Evolutionary conservation across 2,329 filamentous ascomycete genomes (phyloP).

Genomic region (Trichoderma koningiopsis): DNA sequence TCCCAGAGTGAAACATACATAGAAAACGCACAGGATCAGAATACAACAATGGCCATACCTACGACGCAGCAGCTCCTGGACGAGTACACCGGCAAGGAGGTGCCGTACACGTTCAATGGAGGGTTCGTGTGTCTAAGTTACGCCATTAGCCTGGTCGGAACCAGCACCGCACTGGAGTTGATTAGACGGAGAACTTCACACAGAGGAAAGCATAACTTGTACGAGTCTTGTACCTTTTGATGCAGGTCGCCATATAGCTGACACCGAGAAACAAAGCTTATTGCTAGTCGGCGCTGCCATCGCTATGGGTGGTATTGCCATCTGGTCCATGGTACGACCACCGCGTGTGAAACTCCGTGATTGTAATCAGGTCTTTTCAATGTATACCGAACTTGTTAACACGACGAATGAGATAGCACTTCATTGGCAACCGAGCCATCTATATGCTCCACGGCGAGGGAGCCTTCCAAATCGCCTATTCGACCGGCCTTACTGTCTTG

Average conservation of each 20-base stretch:
- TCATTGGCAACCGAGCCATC: slow-evolving; percentile 78
- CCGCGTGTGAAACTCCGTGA: background rate
- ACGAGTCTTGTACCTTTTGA: slow-evolving; percentile 34
- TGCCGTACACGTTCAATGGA: slow-evolving; percentile 54
- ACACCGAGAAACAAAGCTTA: background rate
- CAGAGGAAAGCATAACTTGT: slow-evolving; percentile 71
- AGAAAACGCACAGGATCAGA: background rate
- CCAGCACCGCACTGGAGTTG: slow-evolving; percentile 77
- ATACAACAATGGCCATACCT: background rate
- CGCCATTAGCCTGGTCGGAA: slow-evolving; percentile 75
- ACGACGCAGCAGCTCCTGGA: slow-evolving; percentile 37
- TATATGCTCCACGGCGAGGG: slow-evolving; percentile 63
- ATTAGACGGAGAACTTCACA: slow-evolving; percentile 74
- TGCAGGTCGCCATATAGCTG: background rate
- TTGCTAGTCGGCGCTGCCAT: slow-evolving; percentile 65
- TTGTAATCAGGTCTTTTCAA: background rate
- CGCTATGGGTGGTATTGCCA: slow-evolving; percentile 72
- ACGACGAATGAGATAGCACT: slow-evolving; percentile 10
- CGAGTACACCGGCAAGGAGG: slow-evolving; percentile 48
- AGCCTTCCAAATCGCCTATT: slow-evolving; percentile 72
- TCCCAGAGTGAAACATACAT: background rate
- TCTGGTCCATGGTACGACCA: slow-evolving; percentile 66
- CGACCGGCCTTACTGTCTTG: slow-evolving; percentile 66
- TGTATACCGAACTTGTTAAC: background rate
- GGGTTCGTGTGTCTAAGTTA: slow-evolving; percentile 73